These are phyloP conservation scores for Penicillium sp. DNA, from an alignment of 2,329 filamentous ascomycete genomes.

Conservation along the genomic window DNA sequence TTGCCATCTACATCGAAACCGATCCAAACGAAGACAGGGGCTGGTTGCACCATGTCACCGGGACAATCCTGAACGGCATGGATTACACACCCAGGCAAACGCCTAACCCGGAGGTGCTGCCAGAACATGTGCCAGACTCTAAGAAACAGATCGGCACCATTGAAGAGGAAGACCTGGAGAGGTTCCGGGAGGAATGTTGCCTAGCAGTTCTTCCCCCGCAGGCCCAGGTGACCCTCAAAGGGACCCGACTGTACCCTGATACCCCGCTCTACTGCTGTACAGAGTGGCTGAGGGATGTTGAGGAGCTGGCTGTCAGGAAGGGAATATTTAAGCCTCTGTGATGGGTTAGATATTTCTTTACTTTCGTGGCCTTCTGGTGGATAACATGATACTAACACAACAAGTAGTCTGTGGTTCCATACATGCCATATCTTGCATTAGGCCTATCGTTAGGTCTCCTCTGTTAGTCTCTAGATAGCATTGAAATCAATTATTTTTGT, in stretches of 20 bases:
- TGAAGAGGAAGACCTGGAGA: constrained; percentile 10
- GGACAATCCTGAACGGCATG: constrained; percentile 22
- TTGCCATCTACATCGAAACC: constrained; percentile 22
- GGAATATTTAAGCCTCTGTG: constrained; percentile 15
- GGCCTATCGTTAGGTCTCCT: neutral
- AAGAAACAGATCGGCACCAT: constrained; percentile 21
- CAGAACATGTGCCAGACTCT: constrained; percentile 9
- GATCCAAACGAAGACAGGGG: constrained; percentile 10
- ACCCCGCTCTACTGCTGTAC: constrained; percentile 18
- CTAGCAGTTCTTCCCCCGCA: constrained; percentile 12
- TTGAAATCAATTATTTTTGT: neutral
- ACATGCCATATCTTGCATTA: neutral
- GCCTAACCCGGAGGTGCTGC: constrained; percentile 8
- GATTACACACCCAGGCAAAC: constrained; percentile 11
- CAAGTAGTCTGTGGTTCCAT: neutral
- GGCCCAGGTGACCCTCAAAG: constrained; percentile 14
- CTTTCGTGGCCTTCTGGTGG: neutral
- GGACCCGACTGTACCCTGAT: constrained; percentile 12
- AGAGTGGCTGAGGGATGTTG: constrained; percentile 20
- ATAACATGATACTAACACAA: neutral
- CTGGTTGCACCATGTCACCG: constrained; percentile 18
- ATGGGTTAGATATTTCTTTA: neutral
- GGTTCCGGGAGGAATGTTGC: constrained; percentile 16
- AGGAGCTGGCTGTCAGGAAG: constrained; percentile 16
- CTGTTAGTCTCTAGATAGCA: neutral